Percentiles rank a stretch among this genome's conserved stretches.
Conservation (phyloP, 257 asterid species). For the Avicennia marina region DNA sequence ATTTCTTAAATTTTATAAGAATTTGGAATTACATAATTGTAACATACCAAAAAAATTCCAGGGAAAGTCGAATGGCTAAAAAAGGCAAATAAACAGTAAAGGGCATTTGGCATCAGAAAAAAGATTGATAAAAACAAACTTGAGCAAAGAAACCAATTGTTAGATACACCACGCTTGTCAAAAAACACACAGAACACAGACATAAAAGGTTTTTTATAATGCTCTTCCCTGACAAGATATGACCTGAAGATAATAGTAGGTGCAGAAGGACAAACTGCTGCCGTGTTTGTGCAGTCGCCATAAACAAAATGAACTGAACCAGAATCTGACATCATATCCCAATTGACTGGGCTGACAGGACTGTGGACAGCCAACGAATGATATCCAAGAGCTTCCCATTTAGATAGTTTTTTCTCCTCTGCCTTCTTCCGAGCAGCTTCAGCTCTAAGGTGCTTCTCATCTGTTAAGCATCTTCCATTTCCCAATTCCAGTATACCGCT, state of each 20-base stretch:
- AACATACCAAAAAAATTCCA: too few species aligned
- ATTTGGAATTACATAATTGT: too few species aligned
- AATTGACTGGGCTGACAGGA: conserved; percentile 43
- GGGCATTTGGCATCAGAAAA: neutral
- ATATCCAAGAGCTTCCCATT: conserved; percentile 90
- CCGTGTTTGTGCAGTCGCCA: conserved; percentile 91
- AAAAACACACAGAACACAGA: neutral
- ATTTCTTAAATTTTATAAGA: too few species aligned
- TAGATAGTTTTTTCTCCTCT: conserved; percentile 63
- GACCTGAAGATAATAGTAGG: conserved; percentile 78
- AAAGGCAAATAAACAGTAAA: neutral
- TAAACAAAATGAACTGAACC: conserved; percentile 75
- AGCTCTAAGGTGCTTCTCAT: conserved; percentile 56
- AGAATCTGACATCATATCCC: conserved; percentile 50
- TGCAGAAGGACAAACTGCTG: conserved; percentile 53
- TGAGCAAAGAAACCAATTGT: neutral
- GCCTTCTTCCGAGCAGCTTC: conserved; percentile 70
- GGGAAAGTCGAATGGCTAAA: neutral
- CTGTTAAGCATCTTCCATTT: conserved; percentile 39
- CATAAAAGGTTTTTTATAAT: neutral
- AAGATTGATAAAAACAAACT: conserved; percentile 1
- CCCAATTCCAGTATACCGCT: conserved; percentile 32
- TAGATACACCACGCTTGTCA: neutral
- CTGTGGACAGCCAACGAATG: conserved; percentile 55
- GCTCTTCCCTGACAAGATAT: neutral